Base-by-base conservation (phyloP, 768 basidiomycete species). In the Podaxis sp. region DNA sequence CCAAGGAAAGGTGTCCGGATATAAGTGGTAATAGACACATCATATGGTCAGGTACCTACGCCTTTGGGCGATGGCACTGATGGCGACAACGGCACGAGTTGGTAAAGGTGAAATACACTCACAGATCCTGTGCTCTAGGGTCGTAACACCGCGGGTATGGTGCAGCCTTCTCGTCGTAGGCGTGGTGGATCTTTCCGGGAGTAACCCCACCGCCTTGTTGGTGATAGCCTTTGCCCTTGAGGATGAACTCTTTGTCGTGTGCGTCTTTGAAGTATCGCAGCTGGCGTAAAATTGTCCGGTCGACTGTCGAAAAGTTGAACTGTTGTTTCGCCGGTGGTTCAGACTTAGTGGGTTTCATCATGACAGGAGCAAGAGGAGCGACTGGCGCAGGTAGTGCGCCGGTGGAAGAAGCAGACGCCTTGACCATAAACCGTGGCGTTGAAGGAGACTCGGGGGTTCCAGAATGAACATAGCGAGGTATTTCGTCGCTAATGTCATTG, bases 141-240 rank as follows among this genome's bases (percentile, higher is more conserved):
- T 86, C 87, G 68, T 88, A 90, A 68, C 80, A 84, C 65, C 87
- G 78, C 7, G 90, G 89, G 70, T 90, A 92, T 12, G 90, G 89
- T 4, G 86, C 88, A 52, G 83, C 81, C 15, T 77, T 69, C 40
- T 71, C 69, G 4, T 71, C 65, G 67, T 77, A 85, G 13, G 83
- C 77, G 71, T 91, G 89, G 63, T 90, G 83, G 64, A 80, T 82
- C 70, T 82, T 82, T 13, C 81, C 80, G 4, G 69, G 64, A 53
- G 69, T 67, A 11, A 70, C 67, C 15, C 74, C 70, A 6, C 68
- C 75, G 12, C 71, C 70, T 9, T 72, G 71, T 22, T 75, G 69
- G 17, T 70, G 68, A 53, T 71, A 68, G 9, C 73, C 74, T 24
- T 73, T 70, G 19, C 83, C 82, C 67, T 84, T 87, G 57, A 82